Evolutionary conservation across 2,329 filamentous ascomycete genomes (phyloP), one percentile per base, ranked within the genome.

Genomic region (Fusarium irregulare): DNA sequence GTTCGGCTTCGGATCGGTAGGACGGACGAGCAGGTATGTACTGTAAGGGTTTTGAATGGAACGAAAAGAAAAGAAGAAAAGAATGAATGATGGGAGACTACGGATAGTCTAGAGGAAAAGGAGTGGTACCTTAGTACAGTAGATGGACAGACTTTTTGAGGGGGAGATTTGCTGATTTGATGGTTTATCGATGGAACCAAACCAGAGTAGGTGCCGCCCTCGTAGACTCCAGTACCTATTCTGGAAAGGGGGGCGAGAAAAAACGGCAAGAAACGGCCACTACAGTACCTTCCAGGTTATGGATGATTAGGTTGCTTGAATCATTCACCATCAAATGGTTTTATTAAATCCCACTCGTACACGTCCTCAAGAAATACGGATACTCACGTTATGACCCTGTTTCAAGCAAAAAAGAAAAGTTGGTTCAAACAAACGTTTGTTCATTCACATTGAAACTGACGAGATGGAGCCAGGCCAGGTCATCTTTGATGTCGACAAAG

Each of bases 141-240:
- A 37, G 44, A 50, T 47, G 46, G 47, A 60, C 54, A 41, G 37
- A 50, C 50, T 50, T 32, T 47, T 53, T 34, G 53, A 57, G 56
- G 61, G 61, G 66, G 66, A 70, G 56, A 69, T 69, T 70, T 69
- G 66, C 56, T 64, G 49, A 63, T 70, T 63, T 66, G 61, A 56
- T 51, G 45, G 61, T 57, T 49, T 69, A 61, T 56, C 42, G 27
- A 60, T 53, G 34, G 49, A 56, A 56, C 54, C 46, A 45, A 56
- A 56, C 54, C 46, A 45, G 53, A 44, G 63, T 41, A 64, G 61
- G 54, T 70, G 53, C 66, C 53, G 48, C 61, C 61, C 41, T 65
- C 66, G 34, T 42, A 41, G 37, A 51, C 32, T 41, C 54, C 34
- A n/a, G 34, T 37, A n/a, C 34, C 60, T 37, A 67, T 56, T 70